Percentiles rank a stretch among this genome's conserved stretches.
Conservation (phyloP, 2,329 filamentous ascomycete genomes). For the Cercospora zeae-maydis region DNA sequence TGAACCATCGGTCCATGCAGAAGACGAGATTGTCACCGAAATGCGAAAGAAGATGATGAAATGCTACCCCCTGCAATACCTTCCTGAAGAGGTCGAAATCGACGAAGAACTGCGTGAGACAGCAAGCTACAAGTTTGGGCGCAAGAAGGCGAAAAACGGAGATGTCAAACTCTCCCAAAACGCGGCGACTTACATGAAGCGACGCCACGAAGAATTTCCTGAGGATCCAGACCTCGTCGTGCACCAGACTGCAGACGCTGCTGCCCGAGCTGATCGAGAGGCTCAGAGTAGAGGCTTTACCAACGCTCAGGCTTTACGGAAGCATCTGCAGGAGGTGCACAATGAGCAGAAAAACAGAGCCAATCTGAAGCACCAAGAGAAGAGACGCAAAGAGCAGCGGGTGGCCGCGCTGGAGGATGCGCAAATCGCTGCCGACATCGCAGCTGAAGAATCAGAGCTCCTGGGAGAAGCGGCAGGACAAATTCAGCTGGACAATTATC, state of each 20-base stretch:
- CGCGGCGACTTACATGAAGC: not conserved
- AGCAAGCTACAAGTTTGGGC: conserved; percentile 8
- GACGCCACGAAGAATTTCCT: conserved; percentile 4
- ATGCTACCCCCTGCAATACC: conserved; percentile 41
- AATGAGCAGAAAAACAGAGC: not conserved
- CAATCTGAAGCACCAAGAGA: not conserved
- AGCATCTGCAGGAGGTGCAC: conserved; percentile 12
- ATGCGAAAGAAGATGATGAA: conserved; percentile 52
- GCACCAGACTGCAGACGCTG: conserved; percentile 13
- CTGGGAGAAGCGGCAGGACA: conserved; percentile 14
- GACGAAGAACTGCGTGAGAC: conserved; percentile 30
- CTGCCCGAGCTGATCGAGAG: conserved; percentile 11
- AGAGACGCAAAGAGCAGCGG: not conserved
- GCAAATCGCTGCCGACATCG: conserved; percentile 6
- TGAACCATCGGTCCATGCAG: conserved; percentile 45
- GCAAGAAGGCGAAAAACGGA: conserved; percentile 8
- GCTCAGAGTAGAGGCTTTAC: conserved; percentile 14
- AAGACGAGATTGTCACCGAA: conserved; percentile 45
- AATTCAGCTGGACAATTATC: conserved; percentile 26
- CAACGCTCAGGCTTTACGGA: conserved; percentile 9
- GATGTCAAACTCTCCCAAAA: not conserved
- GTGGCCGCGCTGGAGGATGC: not conserved
- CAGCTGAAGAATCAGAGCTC: conserved; percentile 3
- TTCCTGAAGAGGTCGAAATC: conserved; percentile 44
- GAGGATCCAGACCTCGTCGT: conserved; percentile 9